Evolutionary conservation across 352 stramenopile species (phyloP).

Genomic region (Globisporangium parvum): DNA sequence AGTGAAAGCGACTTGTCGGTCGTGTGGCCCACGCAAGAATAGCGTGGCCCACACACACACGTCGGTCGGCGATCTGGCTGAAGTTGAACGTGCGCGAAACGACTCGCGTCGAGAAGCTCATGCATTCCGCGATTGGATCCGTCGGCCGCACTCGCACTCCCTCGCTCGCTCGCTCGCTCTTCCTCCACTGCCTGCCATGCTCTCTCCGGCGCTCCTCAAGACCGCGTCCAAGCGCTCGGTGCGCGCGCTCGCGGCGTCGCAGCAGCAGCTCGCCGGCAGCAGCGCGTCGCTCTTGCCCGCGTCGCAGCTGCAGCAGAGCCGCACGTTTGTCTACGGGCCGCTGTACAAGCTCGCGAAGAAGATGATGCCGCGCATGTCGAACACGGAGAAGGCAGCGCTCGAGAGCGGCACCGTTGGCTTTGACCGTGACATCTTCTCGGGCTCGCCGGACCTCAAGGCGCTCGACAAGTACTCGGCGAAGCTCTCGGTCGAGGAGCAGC

Average conservation of each 20-base stretch:
- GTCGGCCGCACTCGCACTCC: neutral
- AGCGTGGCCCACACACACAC: neutral
- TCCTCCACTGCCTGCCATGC: slow-evolving; percentile 14
- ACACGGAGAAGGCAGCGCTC: slow-evolving; percentile 94
- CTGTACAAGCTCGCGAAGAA: slow-evolving; percentile 93
- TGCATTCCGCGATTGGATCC: slow-evolving; percentile 12
- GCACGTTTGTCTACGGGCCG: slow-evolving; percentile 80
- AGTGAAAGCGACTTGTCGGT: neutral
- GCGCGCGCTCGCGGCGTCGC: slow-evolving; percentile 8
- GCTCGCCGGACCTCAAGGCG: slow-evolving; percentile 87
- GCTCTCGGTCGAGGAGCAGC: slow-evolving; percentile 90
- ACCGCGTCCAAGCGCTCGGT: slow-evolving; percentile 31
- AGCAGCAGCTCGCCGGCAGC: neutral
- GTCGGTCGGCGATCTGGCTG: neutral
- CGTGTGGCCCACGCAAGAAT: neutral
- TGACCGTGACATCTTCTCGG: slow-evolving; percentile 97
- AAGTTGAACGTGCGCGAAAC: slow-evolving; percentile 1
- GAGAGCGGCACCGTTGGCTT: slow-evolving; percentile 96
- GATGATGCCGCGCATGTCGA: slow-evolving; percentile 94
- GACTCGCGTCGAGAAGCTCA: neutral
- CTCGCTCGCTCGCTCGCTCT: neutral
- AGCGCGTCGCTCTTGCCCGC: slow-evolving; percentile 28
- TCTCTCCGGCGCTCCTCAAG: slow-evolving; percentile 35
- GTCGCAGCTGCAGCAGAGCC: slow-evolving; percentile 53
- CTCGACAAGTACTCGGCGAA: slow-evolving; percentile 94